These are phyloP conservation scores for Calophaca sinica DNA, from an alignment of 306 rosid genomes.

Conservation along the genomic window DNA sequence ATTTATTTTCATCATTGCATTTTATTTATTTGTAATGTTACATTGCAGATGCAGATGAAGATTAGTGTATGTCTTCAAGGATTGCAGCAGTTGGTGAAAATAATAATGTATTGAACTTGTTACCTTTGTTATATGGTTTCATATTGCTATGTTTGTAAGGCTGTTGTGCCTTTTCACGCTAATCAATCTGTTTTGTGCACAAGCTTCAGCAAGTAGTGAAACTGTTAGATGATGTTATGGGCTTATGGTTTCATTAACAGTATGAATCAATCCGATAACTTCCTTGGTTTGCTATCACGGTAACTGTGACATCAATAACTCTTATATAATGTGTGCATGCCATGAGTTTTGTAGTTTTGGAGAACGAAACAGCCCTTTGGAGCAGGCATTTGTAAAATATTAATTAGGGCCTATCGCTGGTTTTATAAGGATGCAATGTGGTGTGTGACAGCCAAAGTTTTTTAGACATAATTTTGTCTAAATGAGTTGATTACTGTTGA, in stretches of 20 bases:
- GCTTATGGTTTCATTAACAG: slow-evolving; percentile 41
- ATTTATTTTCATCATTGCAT: slow-evolving; percentile 2
- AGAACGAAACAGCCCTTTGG: slow-evolving; percentile 5
- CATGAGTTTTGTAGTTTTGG: slow-evolving; percentile 31
- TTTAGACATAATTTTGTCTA: neutral
- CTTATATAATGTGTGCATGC: slow-evolving; percentile 26
- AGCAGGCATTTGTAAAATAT: slow-evolving; percentile 3
- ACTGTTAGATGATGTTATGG: slow-evolving; percentile 36
- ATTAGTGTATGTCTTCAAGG: slow-evolving; percentile 44
- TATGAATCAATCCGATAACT: slow-evolving; percentile 23
- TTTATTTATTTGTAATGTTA: slow-evolving; percentile 37
- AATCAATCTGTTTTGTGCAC: slow-evolving; percentile 45
- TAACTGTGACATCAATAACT: slow-evolving; percentile 21
- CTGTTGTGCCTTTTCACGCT: slow-evolving; percentile 39
- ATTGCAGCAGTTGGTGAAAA: slow-evolving; percentile 40
- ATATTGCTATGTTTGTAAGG: slow-evolving; percentile 50
- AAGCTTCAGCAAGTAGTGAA: slow-evolving; percentile 41
- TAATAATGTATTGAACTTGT: slow-evolving; percentile 45
- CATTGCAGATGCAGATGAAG: slow-evolving; percentile 73
- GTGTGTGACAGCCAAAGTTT: neutral
- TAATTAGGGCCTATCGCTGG: neutral
- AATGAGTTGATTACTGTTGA: neutral
- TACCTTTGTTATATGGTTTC: slow-evolving; percentile 43
- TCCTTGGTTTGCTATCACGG: slow-evolving; percentile 9
- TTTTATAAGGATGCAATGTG: slow-evolving; percentile 16